Evolutionary conservation across 2,329 filamentous ascomycete species (phyloP).

Genomic region (Diaporthe destruens): DNA sequence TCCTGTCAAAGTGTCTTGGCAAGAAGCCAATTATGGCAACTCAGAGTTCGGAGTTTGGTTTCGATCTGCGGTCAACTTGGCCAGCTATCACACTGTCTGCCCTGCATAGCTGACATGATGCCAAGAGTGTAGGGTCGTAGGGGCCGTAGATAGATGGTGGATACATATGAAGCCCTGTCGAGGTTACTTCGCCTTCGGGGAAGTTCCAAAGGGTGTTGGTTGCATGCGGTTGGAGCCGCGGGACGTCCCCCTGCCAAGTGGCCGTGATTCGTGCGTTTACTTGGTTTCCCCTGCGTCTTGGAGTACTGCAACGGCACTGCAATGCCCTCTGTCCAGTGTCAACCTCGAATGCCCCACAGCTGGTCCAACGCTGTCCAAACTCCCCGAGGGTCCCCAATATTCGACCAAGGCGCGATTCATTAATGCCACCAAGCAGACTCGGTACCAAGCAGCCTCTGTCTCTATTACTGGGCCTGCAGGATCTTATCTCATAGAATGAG

Average conservation of each 20-base stretch:
- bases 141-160: slow-evolving; percentile 6
- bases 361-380: not conserved
- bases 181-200: not conserved
- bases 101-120: not conserved
- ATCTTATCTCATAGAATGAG: slow-evolving; percentile 6
- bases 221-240: not conserved
- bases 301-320: slow-evolving; percentile 9
- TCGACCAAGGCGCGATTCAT: slow-evolving; percentile 6
- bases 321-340: not conserved
- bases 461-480: slow-evolving; percentile 12
- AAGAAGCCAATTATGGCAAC: not conserved
- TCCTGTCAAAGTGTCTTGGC: slow-evolving; percentile 10
- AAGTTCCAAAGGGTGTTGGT: not conserved
- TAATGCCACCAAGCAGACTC: not conserved
- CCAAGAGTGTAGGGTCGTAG: slow-evolving; percentile 8
- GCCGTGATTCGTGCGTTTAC: slow-evolving; percentile 21
- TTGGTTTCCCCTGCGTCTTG: not conserved
- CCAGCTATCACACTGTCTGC: not conserved
- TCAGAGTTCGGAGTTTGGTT: not conserved
- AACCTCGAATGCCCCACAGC: slow-evolving; percentile 13
- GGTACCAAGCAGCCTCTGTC: not conserved
- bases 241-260: slow-evolving; percentile 9
- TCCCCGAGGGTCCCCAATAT: not conserved
- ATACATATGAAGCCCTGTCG: not conserved
- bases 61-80: not conserved